A percentile compares a stretch with the other conserved stretches of the same genome.
phyloP scores from a whole-genome alignment of 345 rosid genomes.

The Brassica nigra region DNA sequence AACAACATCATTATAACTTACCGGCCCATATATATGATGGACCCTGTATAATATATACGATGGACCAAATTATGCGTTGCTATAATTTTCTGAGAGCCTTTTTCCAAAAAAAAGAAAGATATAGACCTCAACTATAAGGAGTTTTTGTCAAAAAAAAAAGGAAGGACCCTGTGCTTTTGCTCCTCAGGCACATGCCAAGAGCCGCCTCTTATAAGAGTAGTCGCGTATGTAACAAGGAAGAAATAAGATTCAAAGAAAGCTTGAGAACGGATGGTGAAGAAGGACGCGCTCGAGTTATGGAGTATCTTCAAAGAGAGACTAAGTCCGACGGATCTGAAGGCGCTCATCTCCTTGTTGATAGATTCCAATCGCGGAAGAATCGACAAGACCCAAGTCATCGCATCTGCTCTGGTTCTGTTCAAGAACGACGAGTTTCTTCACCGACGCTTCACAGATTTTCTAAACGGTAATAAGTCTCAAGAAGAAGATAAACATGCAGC shows the following conservation, averaged over 20 bases:
- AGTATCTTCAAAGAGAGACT: background rate
- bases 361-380: background rate
- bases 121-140: too few species aligned
- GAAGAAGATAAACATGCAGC: background rate
- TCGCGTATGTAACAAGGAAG: background rate
- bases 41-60: too few species aligned
- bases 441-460: background rate
- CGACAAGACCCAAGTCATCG: background rate
- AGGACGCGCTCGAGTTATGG: background rate
- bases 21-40: too few species aligned
- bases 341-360: background rate
- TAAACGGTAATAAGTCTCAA: background rate
- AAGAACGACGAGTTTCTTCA: background rate
- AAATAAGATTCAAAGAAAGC: background rate
- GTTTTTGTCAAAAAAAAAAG: too few species aligned
- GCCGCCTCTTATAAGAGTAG: background rate
- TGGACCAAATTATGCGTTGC: too few species aligned
- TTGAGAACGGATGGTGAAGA: conserved; percentile 9
- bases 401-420: conserved; percentile 5
- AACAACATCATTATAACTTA: background rate
- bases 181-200: too few species aligned
- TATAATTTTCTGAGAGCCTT: too few species aligned
- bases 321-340: background rate
- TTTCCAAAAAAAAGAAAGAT: too few species aligned
- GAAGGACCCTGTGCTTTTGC: too few species aligned